Conservation (phyloP, 108 stramenopile species). For the Skeletonema tropicum region DNA sequence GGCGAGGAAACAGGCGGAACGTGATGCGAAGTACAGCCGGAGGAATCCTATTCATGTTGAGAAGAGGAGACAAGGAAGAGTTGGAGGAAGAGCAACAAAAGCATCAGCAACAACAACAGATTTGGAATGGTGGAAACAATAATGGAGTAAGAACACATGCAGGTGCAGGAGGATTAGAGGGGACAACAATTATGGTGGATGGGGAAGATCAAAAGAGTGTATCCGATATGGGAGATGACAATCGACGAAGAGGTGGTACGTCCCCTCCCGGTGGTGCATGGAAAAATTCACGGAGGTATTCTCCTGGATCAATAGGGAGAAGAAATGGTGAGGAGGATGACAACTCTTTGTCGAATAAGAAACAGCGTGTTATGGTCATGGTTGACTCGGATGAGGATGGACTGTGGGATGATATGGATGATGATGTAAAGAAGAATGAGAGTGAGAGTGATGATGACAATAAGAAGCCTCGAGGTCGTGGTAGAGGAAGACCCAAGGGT, state of each 20-base stretch:
- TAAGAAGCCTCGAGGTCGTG: constrained; percentile 1
- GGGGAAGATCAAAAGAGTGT: constrained; percentile 24
- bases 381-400: constrained; percentile 33
- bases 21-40: neutral
- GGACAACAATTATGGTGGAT: constrained; percentile 11
- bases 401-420: constrained; percentile 47
- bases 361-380: neutral
- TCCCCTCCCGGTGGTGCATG: neutral
- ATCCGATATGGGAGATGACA: constrained; percentile 27
- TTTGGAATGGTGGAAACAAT: neutral
- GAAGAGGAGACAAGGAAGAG: constrained; percentile 17
- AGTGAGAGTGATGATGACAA: constrained; percentile 16
- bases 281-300: constrained; percentile 7
- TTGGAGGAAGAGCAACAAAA: constrained; percentile 9
- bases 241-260: constrained; percentile 1
- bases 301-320: neutral
- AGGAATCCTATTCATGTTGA: constrained; percentile 12
- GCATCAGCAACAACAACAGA: constrained; percentile 1
- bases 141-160: neutral
- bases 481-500: constrained; percentile 8
- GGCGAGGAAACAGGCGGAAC: neutral
- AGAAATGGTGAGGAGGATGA: constrained; percentile 12
- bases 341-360: constrained; percentile 6
- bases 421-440: constrained; percentile 3
- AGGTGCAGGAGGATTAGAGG: constrained; percentile 23